Conservation (phyloP, 73 alveolate genomes). For the Paramecium octaurelia region DNA sequence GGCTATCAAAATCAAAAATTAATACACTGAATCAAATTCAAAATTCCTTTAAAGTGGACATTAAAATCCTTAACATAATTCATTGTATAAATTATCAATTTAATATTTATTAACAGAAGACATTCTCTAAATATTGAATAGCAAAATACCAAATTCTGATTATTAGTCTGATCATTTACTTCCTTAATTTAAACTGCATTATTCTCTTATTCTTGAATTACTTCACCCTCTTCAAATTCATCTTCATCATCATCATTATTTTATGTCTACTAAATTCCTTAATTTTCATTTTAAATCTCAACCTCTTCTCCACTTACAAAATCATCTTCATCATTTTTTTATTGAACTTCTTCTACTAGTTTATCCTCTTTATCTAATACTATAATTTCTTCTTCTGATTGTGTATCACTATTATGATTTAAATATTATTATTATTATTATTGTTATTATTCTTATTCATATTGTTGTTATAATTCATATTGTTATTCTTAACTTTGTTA, state of each 20-base stretch:
- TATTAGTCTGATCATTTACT: background rate
- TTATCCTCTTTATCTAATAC: background rate
- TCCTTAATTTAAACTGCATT: background rate
- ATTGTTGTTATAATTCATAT: background rate
- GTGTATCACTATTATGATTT: background rate
- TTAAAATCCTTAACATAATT: background rate
- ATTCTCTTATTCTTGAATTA: background rate
- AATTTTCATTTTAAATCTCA: background rate
- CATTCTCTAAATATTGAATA: background rate
- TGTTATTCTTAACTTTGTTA: background rate
- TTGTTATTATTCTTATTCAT: background rate
- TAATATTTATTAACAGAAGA: background rate
- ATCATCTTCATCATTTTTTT: background rate
- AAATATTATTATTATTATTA: background rate
- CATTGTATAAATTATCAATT: background rate
- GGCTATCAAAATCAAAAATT: background rate
- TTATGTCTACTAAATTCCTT: background rate
- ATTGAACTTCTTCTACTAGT: background rate
- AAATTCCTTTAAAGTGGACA: background rate
- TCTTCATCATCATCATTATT: constrained; percentile 11
- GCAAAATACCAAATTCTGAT: background rate
- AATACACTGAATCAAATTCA: background rate
- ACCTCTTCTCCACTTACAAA: background rate
- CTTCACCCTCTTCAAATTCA: constrained; percentile 53
- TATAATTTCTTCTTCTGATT: constrained; percentile 9